Percentiles rank a stretch among this genome's conserved stretches.
phyloP scores from a whole-genome alignment of 2,329 filamentous ascomycete genomes.

The Raffaelea arxii region DNA sequence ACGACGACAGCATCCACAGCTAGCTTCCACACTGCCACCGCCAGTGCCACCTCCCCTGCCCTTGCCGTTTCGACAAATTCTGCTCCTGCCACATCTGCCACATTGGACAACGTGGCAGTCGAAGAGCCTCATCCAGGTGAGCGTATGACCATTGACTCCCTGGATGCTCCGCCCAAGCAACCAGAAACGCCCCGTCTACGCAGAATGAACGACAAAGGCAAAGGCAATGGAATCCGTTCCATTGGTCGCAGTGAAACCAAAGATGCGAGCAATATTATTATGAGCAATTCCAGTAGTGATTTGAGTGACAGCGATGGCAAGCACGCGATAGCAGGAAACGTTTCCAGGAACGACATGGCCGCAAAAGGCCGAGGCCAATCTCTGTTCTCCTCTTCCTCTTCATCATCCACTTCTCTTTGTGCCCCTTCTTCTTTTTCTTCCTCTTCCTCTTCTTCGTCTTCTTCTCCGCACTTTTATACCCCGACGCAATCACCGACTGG shows the following conservation, averaged over 20 bases:
- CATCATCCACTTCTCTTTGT: neutral
- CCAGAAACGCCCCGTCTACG: conserved; percentile 9
- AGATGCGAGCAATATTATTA: too few relatives aligned
- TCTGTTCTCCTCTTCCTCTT: neutral
- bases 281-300: too few relatives aligned
- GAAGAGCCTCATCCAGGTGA: conserved; percentile 38
- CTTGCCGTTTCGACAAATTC: conserved; percentile 11
- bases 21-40: conserved; percentile 8
- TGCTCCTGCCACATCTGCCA: neutral
- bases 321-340: too few relatives aligned
- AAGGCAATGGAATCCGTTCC: conserved; percentile 3
- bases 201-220: conserved; percentile 10
- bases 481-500: too few relatives aligned
- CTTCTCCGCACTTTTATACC: neutral
- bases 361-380: conserved; percentile 30
- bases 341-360: conserved; percentile 30
- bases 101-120: neutral
- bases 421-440: neutral
- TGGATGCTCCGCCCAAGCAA: neutral
- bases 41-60: conserved; percentile 13
- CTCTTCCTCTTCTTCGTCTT: neutral
- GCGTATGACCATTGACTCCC: conserved; percentile 18
- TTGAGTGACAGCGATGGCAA: too few relatives aligned
- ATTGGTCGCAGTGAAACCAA: too few relatives aligned
- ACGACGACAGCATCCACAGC: conserved; percentile 10